Evolutionary conservation across 2,329 filamentous ascomycete species (phyloP).

Genomic region (Knufia fluminis): DNA sequence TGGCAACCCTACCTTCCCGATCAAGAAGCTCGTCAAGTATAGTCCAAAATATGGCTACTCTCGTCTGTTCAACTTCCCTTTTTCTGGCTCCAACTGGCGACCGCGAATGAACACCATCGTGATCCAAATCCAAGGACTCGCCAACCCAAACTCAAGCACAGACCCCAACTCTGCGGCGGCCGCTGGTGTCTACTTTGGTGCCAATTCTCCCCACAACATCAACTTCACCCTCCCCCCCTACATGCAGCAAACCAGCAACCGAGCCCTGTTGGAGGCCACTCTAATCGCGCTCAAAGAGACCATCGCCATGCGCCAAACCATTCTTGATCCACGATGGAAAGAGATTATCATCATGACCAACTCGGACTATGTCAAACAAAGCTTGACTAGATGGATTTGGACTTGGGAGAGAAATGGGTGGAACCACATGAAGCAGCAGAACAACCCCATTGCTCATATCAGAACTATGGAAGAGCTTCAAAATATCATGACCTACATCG

Average conservation of each 20-base stretch:
- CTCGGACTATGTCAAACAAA: slow-evolving; percentile 42
- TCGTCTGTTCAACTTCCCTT: slow-evolving; percentile 18
- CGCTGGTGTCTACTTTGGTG: slow-evolving; percentile 20
- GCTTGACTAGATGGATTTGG: slow-evolving; percentile 36
- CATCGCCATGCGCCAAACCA: slow-evolving; percentile 12
- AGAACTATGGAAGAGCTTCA: slow-evolving; percentile 47
- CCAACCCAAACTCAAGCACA: slow-evolving; percentile 4
- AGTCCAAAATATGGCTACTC: slow-evolving; percentile 19
- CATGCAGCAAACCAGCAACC: slow-evolving; percentile 39
- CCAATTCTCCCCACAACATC: slow-evolving; percentile 14
- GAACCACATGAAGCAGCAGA: slow-evolving; percentile 33
- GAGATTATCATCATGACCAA: slow-evolving; percentile 46
- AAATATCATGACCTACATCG: slow-evolving; percentile 28
- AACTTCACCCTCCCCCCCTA: slow-evolving; percentile 11
- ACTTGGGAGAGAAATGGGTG: slow-evolving; percentile 41
- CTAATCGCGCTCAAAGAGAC: slow-evolving; percentile 37
- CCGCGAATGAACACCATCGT: slow-evolving; percentile 19
- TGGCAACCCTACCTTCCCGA: slow-evolving; percentile 18
- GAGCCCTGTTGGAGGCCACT: slow-evolving; percentile 48
- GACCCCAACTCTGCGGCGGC: slow-evolving; percentile 14
- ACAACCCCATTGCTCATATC: slow-evolving; percentile 31
- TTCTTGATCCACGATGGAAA: slow-evolving; percentile 27
- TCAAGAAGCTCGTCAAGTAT: slow-evolving; percentile 19
- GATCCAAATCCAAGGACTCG: slow-evolving; percentile 17
- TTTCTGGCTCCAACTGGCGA: slow-evolving; percentile 13